Percentiles rank a stretch among this genome's conserved stretches.
Conservation (phyloP, 225 moss, liverwort and hornwort genomes). For the Marchantia polymorpha region DNA sequence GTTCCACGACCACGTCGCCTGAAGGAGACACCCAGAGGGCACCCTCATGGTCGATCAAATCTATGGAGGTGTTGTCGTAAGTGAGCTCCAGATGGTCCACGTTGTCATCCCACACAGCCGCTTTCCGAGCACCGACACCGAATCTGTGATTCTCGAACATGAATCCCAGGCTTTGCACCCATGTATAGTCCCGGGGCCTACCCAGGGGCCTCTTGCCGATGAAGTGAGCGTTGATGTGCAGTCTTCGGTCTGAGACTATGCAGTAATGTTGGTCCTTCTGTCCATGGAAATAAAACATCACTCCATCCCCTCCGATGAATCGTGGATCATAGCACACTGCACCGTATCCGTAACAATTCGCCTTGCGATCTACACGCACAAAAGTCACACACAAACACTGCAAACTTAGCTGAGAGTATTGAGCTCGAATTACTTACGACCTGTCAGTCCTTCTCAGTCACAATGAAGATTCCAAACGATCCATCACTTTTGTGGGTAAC, state of each 20-base stretch:
- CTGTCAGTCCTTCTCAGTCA: background rate
- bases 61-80: conserved; percentile 20
- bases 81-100: conserved; percentile 33
- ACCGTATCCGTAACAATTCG: conserved; percentile 26
- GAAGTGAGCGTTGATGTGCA: conserved; percentile 57
- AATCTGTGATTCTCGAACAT: conserved; percentile 35
- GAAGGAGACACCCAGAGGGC: conserved; percentile 28
- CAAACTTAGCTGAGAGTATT: background rate
- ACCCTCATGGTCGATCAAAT: conserved; percentile 4
- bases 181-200: conserved; percentile 40
- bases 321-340: conserved; percentile 50
- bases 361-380: conserved; percentile 27
- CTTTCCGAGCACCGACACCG: conserved; percentile 37
- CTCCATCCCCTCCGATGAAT: conserved; percentile 51
- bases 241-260: conserved; percentile 42
- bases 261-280: conserved; percentile 44
- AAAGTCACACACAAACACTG: background rate
- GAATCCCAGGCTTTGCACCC: conserved; percentile 51
- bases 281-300: conserved; percentile 53
- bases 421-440: background rate
- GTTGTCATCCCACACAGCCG: conserved; percentile 29
- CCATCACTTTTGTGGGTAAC: background rate
- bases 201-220: conserved; percentile 49
- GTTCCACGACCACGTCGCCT: conserved; percentile 25
- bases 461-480: background rate